Evolutionary conservation across 2,329 filamentous ascomycete species (phyloP).

Genomic region (Cladosporium austrohemisphaericum): DNA sequence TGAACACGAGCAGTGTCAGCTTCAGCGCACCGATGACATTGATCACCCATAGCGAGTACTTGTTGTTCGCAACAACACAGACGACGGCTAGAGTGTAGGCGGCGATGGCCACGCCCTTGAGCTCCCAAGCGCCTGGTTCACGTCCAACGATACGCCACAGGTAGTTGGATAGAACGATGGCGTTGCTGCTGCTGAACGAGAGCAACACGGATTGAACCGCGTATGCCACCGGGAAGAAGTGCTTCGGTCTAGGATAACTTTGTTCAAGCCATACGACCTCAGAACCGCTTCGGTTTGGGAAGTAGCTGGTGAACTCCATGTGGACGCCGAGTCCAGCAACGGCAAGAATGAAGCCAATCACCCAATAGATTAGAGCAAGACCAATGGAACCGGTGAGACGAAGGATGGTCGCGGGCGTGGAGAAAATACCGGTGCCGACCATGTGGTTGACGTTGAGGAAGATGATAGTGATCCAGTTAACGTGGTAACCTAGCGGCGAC

Average conservation of each 20-base stretch:
- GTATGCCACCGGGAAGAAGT: slow-evolving; percentile 61
- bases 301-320: slow-evolving; percentile 62
- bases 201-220: slow-evolving; percentile 61
- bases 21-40: slow-evolving; percentile 59
- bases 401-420: slow-evolving; percentile 34
- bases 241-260: slow-evolving; percentile 60
- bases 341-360: slow-evolving; percentile 58
- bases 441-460: slow-evolving; percentile 57
- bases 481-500: slow-evolving; percentile 58
- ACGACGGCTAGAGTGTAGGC: slow-evolving; percentile 56
- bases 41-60: slow-evolving; percentile 52
- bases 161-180: slow-evolving; percentile 58
- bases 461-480: slow-evolving; percentile 54
- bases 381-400: slow-evolving; percentile 53
- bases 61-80: slow-evolving; percentile 51
- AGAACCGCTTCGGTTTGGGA: slow-evolving; percentile 58
- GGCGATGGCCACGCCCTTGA: slow-evolving; percentile 63
- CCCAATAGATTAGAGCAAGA: slow-evolving; percentile 61
- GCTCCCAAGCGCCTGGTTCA: slow-evolving; percentile 55
- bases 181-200: slow-evolving; percentile 64
- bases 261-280: slow-evolving; percentile 68
- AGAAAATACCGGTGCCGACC: slow-evolving; percentile 52
- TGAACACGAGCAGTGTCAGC: slow-evolving; percentile 58
- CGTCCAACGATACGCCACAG: slow-evolving; percentile 55
- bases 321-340: slow-evolving; percentile 55